Percentiles rank a stretch among this genome's conserved stretches.
Conservation (phyloP, 2,329 filamentous ascomycete species). For the Trichoderma gracile region DNA sequence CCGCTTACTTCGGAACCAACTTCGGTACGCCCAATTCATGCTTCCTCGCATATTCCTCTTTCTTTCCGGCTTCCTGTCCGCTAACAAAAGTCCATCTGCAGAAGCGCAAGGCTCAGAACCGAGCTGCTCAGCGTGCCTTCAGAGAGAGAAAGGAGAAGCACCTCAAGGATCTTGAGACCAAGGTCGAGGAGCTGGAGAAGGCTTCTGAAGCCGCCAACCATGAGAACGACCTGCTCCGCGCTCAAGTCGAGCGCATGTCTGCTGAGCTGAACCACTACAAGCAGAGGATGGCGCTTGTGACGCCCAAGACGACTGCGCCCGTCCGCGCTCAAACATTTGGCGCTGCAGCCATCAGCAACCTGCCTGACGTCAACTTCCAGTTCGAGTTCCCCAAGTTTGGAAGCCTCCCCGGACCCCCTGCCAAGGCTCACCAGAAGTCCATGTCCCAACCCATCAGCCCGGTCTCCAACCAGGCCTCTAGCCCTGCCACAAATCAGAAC, state of each 20-base stretch:
- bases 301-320: slow-evolving; percentile 42
- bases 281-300: slow-evolving; percentile 71
- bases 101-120: slow-evolving; percentile 96
- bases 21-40: slow-evolving; percentile 65
- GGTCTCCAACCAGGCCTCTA: slow-evolving; percentile 31
- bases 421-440: slow-evolving; percentile 33
- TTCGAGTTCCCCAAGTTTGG: slow-evolving; percentile 98
- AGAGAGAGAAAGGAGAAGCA: slow-evolving; percentile 94
- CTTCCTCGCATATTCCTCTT: neutral
- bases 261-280: slow-evolving; percentile 86
- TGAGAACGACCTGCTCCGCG: slow-evolving; percentile 80
- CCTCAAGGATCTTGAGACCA: slow-evolving; percentile 78
- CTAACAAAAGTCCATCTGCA: slow-evolving; percentile 40
- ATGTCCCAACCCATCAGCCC: slow-evolving; percentile 40
- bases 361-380: slow-evolving; percentile 78
- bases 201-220: slow-evolving; percentile 78
- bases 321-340: slow-evolving; percentile 45
- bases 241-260: slow-evolving; percentile 86
- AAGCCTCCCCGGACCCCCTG: slow-evolving; percentile 57
- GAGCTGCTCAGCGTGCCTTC: slow-evolving; percentile 89
- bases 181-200: slow-evolving; percentile 76
- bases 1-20: slow-evolving; percentile 93
- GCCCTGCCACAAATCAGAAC: slow-evolving; percentile 36
- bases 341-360: slow-evolving; percentile 55
- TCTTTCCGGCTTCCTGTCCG: slow-evolving; percentile 22